A percentile compares a stretch with the other conserved stretches of the same genome.
Evolutionary conservation across 2,329 filamentous ascomycete genomes (phyloP).

Genomic region (Cladorrhinum sp.): DNA sequence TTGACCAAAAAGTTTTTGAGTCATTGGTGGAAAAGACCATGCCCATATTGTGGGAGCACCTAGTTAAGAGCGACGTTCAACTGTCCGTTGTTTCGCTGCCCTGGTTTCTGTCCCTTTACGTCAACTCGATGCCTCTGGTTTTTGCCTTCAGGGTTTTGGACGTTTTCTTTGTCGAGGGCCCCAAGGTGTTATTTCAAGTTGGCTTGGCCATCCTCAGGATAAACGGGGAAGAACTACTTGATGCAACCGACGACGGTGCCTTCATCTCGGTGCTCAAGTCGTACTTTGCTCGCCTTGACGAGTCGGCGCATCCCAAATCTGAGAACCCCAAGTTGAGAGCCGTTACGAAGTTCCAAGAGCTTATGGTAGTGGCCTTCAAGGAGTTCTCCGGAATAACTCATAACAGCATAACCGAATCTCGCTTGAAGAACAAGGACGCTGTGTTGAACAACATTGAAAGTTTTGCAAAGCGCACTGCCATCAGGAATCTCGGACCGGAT

Average conservation of each 20-base stretch:
- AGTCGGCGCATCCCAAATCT: conserved; percentile 92
- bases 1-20: conserved; percentile 97
- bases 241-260: conserved; percentile 89
- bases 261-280: conserved; percentile 95
- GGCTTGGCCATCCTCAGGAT: conserved; percentile 95
- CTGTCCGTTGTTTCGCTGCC: conserved; percentile 94
- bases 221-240: conserved; percentile 92
- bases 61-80: conserved; percentile 96
- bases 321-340: conserved; percentile 92
- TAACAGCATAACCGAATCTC: conserved; percentile 82
- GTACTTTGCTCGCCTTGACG: conserved; percentile 89
- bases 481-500: conserved; percentile 91
- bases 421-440: conserved; percentile 88
- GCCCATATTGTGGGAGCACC: conserved; percentile 96
- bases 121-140: conserved; percentile 98
- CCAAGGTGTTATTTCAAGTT: conserved; percentile 95
- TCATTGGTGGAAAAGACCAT: conserved; percentile 98
- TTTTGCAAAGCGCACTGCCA: conserved; percentile 94
- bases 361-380: conserved; percentile 99
- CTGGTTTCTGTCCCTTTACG: conserved; percentile 97
- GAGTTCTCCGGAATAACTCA: conserved; percentile 97
- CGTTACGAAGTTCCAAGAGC: conserved; percentile 93
- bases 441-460: conserved; percentile 95
- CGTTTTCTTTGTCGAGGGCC: conserved; percentile 96
- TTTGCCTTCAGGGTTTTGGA: conserved; percentile 96